Evolutionary conservation across 345 rosid species (phyloP), one percentile per base, ranked within the genome.

Genomic region (Gossypium stocksii): DNA sequence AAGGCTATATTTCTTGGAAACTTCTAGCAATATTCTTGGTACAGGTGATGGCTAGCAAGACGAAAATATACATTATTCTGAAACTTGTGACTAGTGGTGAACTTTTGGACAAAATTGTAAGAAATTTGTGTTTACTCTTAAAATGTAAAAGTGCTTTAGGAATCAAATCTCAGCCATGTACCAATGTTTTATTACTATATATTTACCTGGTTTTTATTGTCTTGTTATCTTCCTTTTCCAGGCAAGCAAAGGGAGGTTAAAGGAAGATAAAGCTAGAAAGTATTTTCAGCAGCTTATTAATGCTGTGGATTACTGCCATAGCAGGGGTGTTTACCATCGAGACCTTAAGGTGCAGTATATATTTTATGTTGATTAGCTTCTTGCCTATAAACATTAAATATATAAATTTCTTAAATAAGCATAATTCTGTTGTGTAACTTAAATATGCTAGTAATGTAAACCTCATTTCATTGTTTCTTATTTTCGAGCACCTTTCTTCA

Each of bases 291-390:
- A 93, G 82, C 97, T 96, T 80, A 93, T 93, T 62, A 89, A 93
- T 85, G 98, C 98, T 16, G 98, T 96, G n/a, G 99, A 96, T 80
- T 96, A 93, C 76, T 96, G 98, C 70, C 99, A 96, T 77, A 96
- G 97, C 83, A 86, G 99, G 81, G 91, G 99, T 22, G 99, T 91
- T 75, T 96, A 67, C 81, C 99, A 96, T 63, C 84, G 99, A 82
- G 99, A 93, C 79, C 88, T 96, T 38, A 95, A 93, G 98, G 99
- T 90, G 66, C 62, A 82, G 58, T 23, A 15, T 76, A 44, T 66
- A 12, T 61, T 70, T 22, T 45, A n/a, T n/a, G n/a, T n/a, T n/a
- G n/a, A n/a, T n/a, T n/a, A n/a, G n/a, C n/a, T n/a, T n/a, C n/a
- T n/a, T n/a, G n/a, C n/a, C n/a, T n/a, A n/a, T n/a, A n/a, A n/a